Evolutionary conservation across 495 filamentous ascomycete species (phyloP), one percentile per base, ranked within the genome.

Genomic region (Trichoderma erinaceum): DNA sequence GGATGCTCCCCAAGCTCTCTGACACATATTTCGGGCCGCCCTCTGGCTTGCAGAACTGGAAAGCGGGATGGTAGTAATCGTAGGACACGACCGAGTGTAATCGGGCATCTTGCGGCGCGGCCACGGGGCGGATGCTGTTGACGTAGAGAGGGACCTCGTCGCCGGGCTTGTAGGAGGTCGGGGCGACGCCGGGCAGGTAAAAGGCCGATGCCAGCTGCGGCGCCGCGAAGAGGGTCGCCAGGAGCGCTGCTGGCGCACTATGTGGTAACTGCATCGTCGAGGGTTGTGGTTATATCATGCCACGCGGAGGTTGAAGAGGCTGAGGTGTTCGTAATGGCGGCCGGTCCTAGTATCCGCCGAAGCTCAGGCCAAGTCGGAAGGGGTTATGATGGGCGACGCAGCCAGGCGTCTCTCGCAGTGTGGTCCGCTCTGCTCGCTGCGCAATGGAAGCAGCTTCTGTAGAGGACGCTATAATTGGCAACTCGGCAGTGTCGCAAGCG

Each of bases 101-200:
- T 68, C 91, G 88, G 32, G 87, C 85, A 78, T 96, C 92, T 69
- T 80, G 78, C 67, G 85, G 81, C 10, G 88, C 89, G n/a, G 89
- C 85, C 6, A 91, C 85, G 10, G 95, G 93, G 3, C 93, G 96
- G 69, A 99, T 87, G 72, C 88, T 86, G 78, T 99, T 98, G 76
- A 99, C 95, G 75, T 90, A 87, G 35, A 99, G 87, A 32, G 92
- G 90, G n/a, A 99, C 95, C 29, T 79, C 78, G 68, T 92, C 88
- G 71, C 85, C 87, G 29, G 79, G 73, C 70, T 88, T 84, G 79
- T 98, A 99, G 56, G 93, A 91, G 27, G 90, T 92, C n/a, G 96
- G 95, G 65, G 93, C 93, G 73, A 97, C 92, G 69, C 95, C 95
- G 18, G 95, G 95, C 46, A 99, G 89, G 79, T 98, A 98, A 82